phyloP scores from a whole-genome alignment of 345 rosid species.

The Syzygium aromaticum region DNA sequence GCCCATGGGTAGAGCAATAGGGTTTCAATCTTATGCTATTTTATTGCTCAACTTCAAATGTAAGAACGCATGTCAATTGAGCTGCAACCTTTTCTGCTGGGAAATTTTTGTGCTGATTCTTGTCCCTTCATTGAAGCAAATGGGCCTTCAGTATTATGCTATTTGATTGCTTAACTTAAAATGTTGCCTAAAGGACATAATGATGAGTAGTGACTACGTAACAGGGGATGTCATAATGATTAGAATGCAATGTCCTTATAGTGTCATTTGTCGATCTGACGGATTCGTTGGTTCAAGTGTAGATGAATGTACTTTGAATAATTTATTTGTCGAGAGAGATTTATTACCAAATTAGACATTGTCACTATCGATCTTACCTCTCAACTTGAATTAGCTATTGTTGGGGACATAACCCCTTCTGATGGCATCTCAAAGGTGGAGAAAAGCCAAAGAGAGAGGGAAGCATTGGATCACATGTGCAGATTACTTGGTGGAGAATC shows the following conservation, averaged over 20 bases:
- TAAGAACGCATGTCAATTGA: background rate
- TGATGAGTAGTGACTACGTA: background rate
- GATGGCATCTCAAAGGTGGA: constrained; percentile 87
- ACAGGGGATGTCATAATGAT: background rate
- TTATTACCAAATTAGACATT: background rate
- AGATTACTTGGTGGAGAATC: constrained; percentile 73
- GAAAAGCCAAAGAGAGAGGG: constrained; percentile 72
- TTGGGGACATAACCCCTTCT: constrained; percentile 88
- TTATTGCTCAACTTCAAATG: background rate
- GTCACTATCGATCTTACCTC: background rate
- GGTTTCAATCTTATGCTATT: background rate
- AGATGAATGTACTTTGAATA: background rate
- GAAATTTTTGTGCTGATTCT: background rate
- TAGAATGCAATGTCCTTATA: background rate
- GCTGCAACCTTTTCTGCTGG: background rate
- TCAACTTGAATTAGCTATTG: constrained; percentile 57
- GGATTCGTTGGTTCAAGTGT: background rate
- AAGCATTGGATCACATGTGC: constrained; percentile 93
- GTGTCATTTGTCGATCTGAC: background rate
- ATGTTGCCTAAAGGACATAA: background rate
- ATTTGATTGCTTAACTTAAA: background rate
- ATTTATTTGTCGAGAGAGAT: background rate
- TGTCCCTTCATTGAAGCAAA: background rate
- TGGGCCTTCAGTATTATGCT: background rate
- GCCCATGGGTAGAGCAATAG: background rate